Evolutionary conservation across 352 stramenopile genomes (phyloP).

Genomic region (Phytophthora citrophthora): DNA sequence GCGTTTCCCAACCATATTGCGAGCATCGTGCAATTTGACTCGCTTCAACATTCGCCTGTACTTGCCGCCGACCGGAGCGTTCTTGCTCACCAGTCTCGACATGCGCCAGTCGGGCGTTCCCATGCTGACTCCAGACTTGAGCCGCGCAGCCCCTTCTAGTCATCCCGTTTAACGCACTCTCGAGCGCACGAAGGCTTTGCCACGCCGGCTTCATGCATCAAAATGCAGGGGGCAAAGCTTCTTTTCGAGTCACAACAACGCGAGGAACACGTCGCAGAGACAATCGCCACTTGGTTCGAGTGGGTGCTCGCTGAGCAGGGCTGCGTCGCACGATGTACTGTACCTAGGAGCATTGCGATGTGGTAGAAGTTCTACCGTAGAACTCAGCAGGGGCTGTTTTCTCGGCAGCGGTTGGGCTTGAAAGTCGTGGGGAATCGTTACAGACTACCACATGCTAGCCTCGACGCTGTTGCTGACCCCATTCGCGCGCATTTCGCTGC

Average conservation of each 20-base stretch:
- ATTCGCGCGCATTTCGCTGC: conserved; percentile 1
- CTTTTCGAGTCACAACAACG: neutral
- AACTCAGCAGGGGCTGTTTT: conserved; percentile 1
- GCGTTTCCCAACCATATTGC: conserved; percentile 6
- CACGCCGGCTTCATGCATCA: conserved; percentile 9
- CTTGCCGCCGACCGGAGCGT: conserved; percentile 6
- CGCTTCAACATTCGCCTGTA: conserved; percentile 11
- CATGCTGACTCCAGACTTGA: conserved; percentile 22
- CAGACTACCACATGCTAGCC: neutral
- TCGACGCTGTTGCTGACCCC: neutral
- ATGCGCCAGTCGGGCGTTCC: conserved; percentile 11
- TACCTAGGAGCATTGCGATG: conserved; percentile 8
- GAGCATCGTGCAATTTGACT: conserved; percentile 15
- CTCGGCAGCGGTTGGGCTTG: conserved; percentile 4
- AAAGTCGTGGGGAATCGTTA: neutral
- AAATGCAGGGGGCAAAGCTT: neutral
- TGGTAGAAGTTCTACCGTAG: neutral
- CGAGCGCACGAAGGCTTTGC: conserved; percentile 28
- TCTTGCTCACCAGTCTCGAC: conserved; percentile 6
- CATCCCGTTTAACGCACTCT: conserved; percentile 17
- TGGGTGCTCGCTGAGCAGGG: conserved; percentile 8
- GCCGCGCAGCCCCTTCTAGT: conserved; percentile 14
- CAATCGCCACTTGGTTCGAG: neutral
- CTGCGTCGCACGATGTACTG: conserved; percentile 2
- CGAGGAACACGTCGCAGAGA: conserved; percentile 12